Evolutionary conservation across 2,329 filamentous ascomycete genomes (phyloP).

Genomic region (Fusarium longipes): DNA sequence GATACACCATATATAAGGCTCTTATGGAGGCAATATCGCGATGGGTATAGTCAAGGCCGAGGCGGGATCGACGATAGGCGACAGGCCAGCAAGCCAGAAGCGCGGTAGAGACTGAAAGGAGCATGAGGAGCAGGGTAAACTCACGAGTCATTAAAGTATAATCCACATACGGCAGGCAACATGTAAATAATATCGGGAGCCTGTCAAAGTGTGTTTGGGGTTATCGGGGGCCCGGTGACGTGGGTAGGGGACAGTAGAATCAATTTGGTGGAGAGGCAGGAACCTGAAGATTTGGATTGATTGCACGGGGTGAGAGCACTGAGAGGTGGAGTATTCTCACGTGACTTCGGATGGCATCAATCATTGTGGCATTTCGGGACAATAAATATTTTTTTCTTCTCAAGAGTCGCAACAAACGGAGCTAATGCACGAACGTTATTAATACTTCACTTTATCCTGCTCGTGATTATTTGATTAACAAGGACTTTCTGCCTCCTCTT

Average conservation of each 20-base stretch:
- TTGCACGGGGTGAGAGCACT: conserved; percentile 43
- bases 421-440: not conserved
- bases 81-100: conserved; percentile 51
- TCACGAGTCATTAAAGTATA: conserved; percentile 64
- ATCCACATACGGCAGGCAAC: conserved; percentile 52
- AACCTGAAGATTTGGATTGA: conserved; percentile 54
- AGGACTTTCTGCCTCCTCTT: too few relatives aligned
- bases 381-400: not conserved
- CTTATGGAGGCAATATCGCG: conserved; percentile 50
- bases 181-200: conserved; percentile 43
- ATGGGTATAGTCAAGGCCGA: conserved; percentile 49
- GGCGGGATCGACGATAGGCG: conserved; percentile 53
- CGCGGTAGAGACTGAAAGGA: conserved; percentile 43
- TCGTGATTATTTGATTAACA: too few relatives aligned
- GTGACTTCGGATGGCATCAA: conserved; percentile 20
- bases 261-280: conserved; percentile 50
- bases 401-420: not conserved
- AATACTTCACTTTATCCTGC: not conserved
- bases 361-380: not conserved
- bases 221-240: conserved; percentile 46
- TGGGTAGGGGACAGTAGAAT: conserved; percentile 51
- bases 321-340: conserved; percentile 27
- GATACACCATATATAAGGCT: conserved; percentile 40
- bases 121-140: conserved; percentile 51
- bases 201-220: conserved; percentile 44